Conservation (phyloP, 1,284 basidiomycete genomes). For the Golubevia pallescens region DNA sequence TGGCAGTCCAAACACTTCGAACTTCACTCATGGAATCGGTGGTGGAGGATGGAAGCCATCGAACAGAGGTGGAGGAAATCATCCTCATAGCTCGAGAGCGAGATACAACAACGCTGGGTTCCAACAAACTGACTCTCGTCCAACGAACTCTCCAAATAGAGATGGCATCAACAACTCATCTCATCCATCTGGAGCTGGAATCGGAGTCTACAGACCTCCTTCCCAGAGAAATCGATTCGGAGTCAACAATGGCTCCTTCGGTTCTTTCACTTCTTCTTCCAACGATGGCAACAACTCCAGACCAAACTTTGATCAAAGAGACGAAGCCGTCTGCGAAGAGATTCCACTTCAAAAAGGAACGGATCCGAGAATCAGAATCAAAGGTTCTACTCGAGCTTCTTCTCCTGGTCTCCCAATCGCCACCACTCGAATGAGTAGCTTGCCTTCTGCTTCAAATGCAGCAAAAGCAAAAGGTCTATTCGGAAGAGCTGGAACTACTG, state of each 20-base stretch:
- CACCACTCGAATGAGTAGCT: background rate
- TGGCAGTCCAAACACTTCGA: background rate
- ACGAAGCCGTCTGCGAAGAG: too few relatives aligned
- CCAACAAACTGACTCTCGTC: background rate
- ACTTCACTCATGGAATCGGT: background rate
- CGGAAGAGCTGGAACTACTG: background rate
- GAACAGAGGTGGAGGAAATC: background rate
- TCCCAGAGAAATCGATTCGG: background rate
- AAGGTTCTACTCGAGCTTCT: background rate
- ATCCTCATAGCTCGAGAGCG: background rate
- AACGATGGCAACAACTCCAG: too few relatives aligned
- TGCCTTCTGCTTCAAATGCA: background rate
- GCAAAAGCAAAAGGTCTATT: background rate
- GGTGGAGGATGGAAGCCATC: background rate
- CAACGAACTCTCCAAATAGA: background rate
- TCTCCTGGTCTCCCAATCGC: background rate
- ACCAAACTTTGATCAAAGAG: too few relatives aligned
- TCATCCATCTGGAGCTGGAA: background rate
- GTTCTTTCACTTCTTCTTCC: background rate
- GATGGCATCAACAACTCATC: background rate
- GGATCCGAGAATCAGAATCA: background rate
- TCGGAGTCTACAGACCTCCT: background rate
- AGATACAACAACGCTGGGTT: background rate
- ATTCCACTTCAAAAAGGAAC: too few relatives aligned
- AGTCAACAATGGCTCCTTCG: background rate